Conservation (phyloP, 106 monocot species). For the Platanthera zijinensis region DNA sequence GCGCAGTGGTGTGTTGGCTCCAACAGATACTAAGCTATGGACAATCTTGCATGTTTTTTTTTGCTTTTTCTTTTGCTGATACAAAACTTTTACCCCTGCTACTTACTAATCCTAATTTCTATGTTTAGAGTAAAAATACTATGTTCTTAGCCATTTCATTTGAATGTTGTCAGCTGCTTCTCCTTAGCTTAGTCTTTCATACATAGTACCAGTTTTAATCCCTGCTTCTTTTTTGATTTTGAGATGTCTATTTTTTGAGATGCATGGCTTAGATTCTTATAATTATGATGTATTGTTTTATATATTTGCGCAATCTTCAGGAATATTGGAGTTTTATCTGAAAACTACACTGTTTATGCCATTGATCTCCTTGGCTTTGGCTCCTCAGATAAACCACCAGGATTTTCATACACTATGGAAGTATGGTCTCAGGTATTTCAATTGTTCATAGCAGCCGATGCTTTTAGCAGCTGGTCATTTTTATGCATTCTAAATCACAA, state of each 20-base stretch:
- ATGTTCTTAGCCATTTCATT: too few species aligned
- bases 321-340: constrained; percentile 82
- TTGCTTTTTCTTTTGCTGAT: too few species aligned
- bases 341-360: constrained; percentile 70
- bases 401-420: constrained; percentile 92
- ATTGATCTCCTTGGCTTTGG: constrained; percentile 95
- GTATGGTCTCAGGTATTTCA: constrained; percentile 68
- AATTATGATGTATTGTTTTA: not conserved
- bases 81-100: not conserved
- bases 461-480: not conserved
- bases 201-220: not conserved
- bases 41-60: too few species aligned
- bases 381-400: constrained; percentile 82
- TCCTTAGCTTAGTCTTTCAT: not conserved
- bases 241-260: not conserved
- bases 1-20: too few species aligned
- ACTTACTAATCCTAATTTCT: not conserved
- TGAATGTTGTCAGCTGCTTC: not conserved
- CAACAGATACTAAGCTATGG: too few species aligned
- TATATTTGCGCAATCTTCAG: constrained; percentile 23
- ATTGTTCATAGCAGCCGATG: not conserved
- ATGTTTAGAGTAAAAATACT: not conserved
- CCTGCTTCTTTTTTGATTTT: not conserved
- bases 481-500: not conserved
- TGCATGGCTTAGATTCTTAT: not conserved